Conservation (phyloP, 2,329 filamentous ascomycete species). For the Alternaria incomplexa region DNA sequence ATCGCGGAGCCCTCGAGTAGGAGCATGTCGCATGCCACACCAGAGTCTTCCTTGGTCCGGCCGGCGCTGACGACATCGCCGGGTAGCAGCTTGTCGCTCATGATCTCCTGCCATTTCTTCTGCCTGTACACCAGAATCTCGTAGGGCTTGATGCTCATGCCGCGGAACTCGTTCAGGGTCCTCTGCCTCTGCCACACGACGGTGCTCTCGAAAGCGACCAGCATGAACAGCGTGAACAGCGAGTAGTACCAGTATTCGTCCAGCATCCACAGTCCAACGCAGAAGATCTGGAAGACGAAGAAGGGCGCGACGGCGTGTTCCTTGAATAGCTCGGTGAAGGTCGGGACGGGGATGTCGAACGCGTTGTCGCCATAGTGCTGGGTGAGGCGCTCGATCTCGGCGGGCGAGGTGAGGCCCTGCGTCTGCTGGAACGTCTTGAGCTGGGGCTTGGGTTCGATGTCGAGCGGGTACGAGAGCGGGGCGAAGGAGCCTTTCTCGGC, state of each 20-base stretch:
- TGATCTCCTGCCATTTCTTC: conserved; percentile 85
- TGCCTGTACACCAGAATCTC: conserved; percentile 89
- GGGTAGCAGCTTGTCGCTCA: conserved; percentile 89
- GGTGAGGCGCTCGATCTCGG: conserved; percentile 80
- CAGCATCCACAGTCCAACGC: conserved; percentile 96
- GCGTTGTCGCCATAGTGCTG: conserved; percentile 96
- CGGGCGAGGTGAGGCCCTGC: conserved; percentile 73
- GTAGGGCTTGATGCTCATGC: conserved; percentile 99
- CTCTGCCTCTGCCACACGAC: conserved; percentile 99
- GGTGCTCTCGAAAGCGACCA: conserved; percentile 95
- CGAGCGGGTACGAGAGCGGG: conserved; percentile 82
- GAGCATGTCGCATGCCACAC: conserved; percentile 96
- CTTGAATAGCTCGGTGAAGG: conserved; percentile 93
- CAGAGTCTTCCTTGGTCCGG: conserved; percentile 94
- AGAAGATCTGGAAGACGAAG: conserved; percentile 99
- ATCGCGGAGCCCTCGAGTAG: conserved; percentile 94
- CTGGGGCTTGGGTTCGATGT: conserved; percentile 80
- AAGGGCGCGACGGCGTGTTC: conserved; percentile 98
- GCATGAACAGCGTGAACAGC: conserved; percentile 97
- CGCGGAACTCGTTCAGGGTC: conserved; percentile 93
- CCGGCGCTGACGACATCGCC: conserved; percentile 92
- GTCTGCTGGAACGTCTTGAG: conserved; percentile 81
- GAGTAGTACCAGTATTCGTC: conserved; percentile 99
- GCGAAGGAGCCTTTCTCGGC: conserved; percentile 75
- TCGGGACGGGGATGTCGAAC: conserved; percentile 97